Base-by-base conservation (phyloP, 805 yeast species). In the Jamesozyma jinghongensis region DNA sequence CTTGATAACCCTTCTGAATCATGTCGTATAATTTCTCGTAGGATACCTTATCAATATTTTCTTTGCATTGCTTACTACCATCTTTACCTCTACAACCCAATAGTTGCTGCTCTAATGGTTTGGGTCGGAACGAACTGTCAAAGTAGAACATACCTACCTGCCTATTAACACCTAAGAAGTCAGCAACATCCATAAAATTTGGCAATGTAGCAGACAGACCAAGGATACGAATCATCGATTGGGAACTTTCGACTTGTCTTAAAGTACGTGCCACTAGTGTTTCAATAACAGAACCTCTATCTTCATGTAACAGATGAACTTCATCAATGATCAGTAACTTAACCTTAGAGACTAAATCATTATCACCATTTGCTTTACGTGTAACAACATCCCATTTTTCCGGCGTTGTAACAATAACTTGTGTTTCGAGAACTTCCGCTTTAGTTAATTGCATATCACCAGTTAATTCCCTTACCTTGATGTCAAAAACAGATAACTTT, bases 361-460 rank as follows among this genome's bases (percentile, higher is more conserved):
- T 77, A 53, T 88, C 97, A 39, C 96, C 97, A 50, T 73, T 81
- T 30, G 88, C 81, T 57, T 92, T 92, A 56, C 97, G 75, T 0
- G 98, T 90, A 2, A 92, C 96, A 2, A 92, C 97, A 65, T 87
- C 97, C 97, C 97, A 87, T 60, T 87, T 87, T 56, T 87, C 97
- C 0, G 97, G 97, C 0, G 97, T 87, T 0, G 96, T 88, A 2
- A 87, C 96, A 47, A 87, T 83, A 32, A 87, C 71, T 57, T 87
- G 96, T 1, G 97, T 88, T 1, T 75, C 74, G 53, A 77, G 59
- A 32, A 87, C 85, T 59, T 87, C 96, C 2, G 81, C 71, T 47
- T 78, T 75, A 0, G 94, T 82, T 40, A 87, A 63, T 56, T 87
- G 96, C 95, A 88, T 88, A 65, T 87, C 97, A 57, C 97, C 97